These are phyloP conservation scores for Eragrostis nindensis DNA, from an alignment of 176 grass and related monocot genomes.

Conservation along the genomic window DNA sequence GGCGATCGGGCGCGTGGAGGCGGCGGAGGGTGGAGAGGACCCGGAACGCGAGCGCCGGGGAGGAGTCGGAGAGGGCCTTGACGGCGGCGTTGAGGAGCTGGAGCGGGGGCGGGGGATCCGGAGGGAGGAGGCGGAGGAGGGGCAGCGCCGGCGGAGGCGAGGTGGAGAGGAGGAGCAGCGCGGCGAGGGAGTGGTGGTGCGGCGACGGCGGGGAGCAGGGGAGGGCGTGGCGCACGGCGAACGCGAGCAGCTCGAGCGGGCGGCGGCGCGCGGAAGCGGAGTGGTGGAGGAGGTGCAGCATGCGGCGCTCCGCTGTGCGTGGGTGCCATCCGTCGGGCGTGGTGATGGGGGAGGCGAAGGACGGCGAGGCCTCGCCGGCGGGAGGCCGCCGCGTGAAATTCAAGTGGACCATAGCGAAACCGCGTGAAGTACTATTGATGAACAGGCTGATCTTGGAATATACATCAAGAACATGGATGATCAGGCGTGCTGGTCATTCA, in stretches of 20 bases:
- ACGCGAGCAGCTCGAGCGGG: constrained; percentile 50
- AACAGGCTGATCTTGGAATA: too few relatives aligned
- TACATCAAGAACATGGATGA: too few relatives aligned
- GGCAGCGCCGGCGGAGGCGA: constrained; percentile 8
- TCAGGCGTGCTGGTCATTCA: too few relatives aligned
- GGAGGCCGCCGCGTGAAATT: too few relatives aligned
- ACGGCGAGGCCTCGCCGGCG: constrained; percentile 13
- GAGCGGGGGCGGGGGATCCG: constrained; percentile 34
- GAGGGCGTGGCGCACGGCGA: constrained; percentile 51
- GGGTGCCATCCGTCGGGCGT: constrained; percentile 53
- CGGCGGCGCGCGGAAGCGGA: constrained; percentile 18
- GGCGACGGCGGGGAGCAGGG: constrained; percentile 33
- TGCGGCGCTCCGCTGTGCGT: constrained; percentile 45
- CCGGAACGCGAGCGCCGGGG: constrained; percentile 31
- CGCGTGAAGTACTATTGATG: too few relatives aligned
- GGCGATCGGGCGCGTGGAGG: constrained; percentile 37
- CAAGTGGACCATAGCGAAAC: too few relatives aligned
- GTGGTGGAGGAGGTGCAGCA: constrained; percentile 62
- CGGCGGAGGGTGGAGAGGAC: constrained; percentile 42
- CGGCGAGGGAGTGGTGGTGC: constrained; percentile 43
- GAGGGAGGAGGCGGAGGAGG: constrained; percentile 34
- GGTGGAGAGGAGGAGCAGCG: constrained; percentile 57
- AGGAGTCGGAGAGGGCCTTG: constrained; percentile 42
- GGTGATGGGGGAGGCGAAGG: not conserved
- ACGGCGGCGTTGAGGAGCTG: constrained; percentile 56